These are phyloP conservation scores for Colletotrichum cuscutae DNA, from an alignment of 2,329 filamentous ascomycete genomes.

Conservation along the genomic window DNA sequence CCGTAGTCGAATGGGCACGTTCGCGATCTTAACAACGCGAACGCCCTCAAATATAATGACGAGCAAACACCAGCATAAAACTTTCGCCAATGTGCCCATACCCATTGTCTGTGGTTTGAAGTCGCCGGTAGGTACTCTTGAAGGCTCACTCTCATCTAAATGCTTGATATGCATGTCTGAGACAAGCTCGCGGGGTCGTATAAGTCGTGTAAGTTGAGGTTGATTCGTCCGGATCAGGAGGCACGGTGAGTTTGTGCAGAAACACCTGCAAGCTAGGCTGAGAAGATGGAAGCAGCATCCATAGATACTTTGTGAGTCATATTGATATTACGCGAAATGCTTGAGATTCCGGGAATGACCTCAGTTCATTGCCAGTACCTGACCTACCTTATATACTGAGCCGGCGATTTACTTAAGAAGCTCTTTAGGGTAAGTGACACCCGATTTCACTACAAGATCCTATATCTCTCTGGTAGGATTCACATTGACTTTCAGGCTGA, in stretches of 20 bases:
- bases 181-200: neutral
- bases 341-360: neutral
- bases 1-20: neutral
- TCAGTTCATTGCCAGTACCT: neutral
- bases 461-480: neutral
- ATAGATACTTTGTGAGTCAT: neutral
- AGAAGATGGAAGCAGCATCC: neutral
- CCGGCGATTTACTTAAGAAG: too few relatives aligned
- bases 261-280: neutral
- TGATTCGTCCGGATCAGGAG: neutral
- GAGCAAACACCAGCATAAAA: neutral
- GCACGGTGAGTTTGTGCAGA: neutral
- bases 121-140: neutral
- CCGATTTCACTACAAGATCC: neutral
- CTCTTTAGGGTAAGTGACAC: too few relatives aligned
- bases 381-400: too few relatives aligned
- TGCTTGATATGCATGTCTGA: neutral
- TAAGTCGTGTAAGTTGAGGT: neutral
- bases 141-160: neutral
- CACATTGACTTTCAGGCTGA: neutral
- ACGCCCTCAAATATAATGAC: neutral
- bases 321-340: neutral
- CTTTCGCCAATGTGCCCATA: neutral
- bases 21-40: constrained; percentile 10
- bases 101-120: neutral